Evolutionary conservation across 495 filamentous ascomycete species (phyloP), one percentile per base, ranked within the genome.

Genomic region (Podospora pseudopauciseta): DNA sequence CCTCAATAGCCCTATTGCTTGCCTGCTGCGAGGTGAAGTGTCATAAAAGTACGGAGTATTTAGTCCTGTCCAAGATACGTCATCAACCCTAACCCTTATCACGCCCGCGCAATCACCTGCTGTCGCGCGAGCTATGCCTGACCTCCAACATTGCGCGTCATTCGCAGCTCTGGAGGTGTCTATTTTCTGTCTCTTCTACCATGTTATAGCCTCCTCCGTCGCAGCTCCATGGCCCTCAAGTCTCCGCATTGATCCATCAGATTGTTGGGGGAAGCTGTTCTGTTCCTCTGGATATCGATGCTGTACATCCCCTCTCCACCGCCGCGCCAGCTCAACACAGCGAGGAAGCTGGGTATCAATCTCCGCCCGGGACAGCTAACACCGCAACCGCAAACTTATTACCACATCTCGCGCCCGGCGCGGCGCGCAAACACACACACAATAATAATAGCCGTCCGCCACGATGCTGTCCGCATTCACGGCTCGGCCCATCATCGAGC

Each of bases 381-480:
- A 49, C 15, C 9, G 13, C 13, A 49, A 23, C 1, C 7, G 39
- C 20, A 23, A 23, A 16, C 39, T 11, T 11, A 13, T 11, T 49
- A 49, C 39, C 39, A 13, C 39, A 49, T 11, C 9, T 11, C 39
- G 39, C 39, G 39, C 39, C 39, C 9, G 39, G 39, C 39, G 39
- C 39, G 39, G 20, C 20, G 20, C 20, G 20, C 20, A 23, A 23
- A 23, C 39, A 49, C 7, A 32, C 7, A 49, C 7, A 49, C 9
- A 11, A 7, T 7, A 49, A 3, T 49, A 49, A 16, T 49, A 49
- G 39, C 11, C 9, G 39, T 49, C 39, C 13, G 39, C 13, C 75
- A 83, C 83, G 82, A 99, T 99, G 95, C 89, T 98, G 80, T 96
- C 95, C 81, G 94, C 96, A 78, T 99, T 99, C 82, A 94, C 89